Conservation (phyloP, 2,329 filamentous ascomycete genomes). For the Penicillium sp. region DNA sequence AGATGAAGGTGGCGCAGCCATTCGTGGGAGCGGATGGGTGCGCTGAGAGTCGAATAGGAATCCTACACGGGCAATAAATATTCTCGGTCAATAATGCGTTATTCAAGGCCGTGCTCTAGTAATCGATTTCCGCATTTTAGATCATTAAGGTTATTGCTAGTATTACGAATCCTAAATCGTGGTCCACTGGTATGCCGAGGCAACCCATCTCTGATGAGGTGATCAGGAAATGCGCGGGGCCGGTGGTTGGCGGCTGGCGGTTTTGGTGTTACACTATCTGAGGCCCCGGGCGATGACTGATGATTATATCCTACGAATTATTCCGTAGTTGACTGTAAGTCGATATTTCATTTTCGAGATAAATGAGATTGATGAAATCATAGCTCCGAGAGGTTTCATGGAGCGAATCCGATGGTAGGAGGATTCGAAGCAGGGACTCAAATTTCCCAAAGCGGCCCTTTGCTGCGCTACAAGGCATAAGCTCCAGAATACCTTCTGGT, state of each 20-base stretch:
- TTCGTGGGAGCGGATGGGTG: no score
- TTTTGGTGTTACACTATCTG: slow-evolving; percentile 10
- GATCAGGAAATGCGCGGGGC: background rate
- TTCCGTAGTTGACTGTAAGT: no score
- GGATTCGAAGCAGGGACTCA: background rate
- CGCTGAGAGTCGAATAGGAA: no score
- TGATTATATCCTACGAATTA: background rate
- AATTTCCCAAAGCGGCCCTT: background rate
- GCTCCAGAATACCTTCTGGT: background rate
- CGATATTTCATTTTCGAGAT: no score
- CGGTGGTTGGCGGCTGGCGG: background rate
- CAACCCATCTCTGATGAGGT: background rate
- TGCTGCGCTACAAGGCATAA: background rate
- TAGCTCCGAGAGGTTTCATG: background rate
- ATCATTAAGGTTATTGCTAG: background rate
- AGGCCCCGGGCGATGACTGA: background rate
- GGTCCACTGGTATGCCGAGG: background rate
- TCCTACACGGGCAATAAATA: no score
- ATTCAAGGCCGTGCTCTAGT: background rate
- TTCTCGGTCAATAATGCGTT: background rate
- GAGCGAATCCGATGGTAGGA: no score
- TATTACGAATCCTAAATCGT: background rate
- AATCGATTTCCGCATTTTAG: background rate
- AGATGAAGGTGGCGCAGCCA: no score
- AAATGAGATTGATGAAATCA: background rate